These are phyloP conservation scores for Tirmania nivea DNA, from an alignment of 495 filamentous ascomycete genomes.

Conservation along the genomic window DNA sequence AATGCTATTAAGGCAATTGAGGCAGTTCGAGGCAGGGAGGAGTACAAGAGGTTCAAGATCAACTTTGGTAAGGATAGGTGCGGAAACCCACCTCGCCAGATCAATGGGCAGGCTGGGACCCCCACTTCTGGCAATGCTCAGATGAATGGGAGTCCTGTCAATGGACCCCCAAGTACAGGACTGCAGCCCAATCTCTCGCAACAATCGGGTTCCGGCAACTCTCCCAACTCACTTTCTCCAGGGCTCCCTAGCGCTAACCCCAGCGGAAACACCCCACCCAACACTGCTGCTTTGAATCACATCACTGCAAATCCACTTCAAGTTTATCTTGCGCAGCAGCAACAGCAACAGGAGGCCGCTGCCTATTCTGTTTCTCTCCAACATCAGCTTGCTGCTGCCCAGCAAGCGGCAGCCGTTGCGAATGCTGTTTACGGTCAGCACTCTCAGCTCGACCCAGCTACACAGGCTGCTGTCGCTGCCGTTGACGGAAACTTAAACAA, in stretches of 20 bases:
- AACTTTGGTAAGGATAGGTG: slow-evolving; percentile 98
- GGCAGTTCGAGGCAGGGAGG: slow-evolving; percentile 77
- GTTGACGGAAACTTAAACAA: neutral
- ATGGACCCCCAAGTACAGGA: slow-evolving; percentile 20
- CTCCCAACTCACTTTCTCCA: slow-evolving; percentile 30
- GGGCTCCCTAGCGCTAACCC: neutral
- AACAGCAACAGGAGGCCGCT: slow-evolving; percentile 38
- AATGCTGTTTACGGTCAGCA: slow-evolving; percentile 34
- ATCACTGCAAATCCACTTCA: slow-evolving; percentile 67
- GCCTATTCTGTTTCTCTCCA: slow-evolving; percentile 25
- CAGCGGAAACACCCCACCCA: neutral
- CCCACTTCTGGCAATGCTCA: slow-evolving; percentile 22
- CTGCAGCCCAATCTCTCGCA: slow-evolving; percentile 21
- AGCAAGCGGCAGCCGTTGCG: slow-evolving; percentile 39
- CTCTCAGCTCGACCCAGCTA: slow-evolving; percentile 9
- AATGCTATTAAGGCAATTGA: slow-evolving; percentile 99
- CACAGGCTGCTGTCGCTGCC: neutral
- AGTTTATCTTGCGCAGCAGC: slow-evolving; percentile 51
- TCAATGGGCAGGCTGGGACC: slow-evolving; percentile 24
- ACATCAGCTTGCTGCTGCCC: slow-evolving; percentile 36
- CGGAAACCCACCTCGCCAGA: slow-evolving; percentile 83
- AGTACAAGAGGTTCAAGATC: slow-evolving; percentile 96
- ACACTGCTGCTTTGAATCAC: slow-evolving; percentile 39
- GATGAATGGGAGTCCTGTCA: slow-evolving; percentile 29
- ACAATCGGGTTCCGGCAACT: slow-evolving; percentile 43